Conservation (phyloP, 1,284 basidiomycete species). For the Baeospora myosura region DNA sequence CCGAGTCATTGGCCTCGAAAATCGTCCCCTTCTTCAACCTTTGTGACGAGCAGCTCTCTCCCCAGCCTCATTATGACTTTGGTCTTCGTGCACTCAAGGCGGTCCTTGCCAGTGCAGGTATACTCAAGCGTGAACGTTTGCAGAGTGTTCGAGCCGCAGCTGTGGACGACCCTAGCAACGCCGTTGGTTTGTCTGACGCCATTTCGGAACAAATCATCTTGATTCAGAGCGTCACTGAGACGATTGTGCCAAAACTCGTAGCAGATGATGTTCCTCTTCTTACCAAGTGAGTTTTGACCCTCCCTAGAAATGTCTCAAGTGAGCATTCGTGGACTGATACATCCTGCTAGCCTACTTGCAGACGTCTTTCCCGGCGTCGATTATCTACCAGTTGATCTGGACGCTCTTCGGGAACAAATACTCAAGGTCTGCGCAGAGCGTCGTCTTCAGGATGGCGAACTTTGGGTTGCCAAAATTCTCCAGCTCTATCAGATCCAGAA, state of each 20-base stretch:
- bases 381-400: slow-evolving; percentile 85
- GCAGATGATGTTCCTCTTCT: slow-evolving; percentile 95
- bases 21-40: slow-evolving; percentile 99
- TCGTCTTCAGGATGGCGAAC: slow-evolving; percentile 78
- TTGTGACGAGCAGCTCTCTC: slow-evolving; percentile 93
- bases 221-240: slow-evolving; percentile 99
- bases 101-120: slow-evolving; percentile 94
- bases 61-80: slow-evolving; percentile 99
- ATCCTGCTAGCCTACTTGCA: slow-evolving; percentile 65
- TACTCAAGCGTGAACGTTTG: slow-evolving; percentile 89
- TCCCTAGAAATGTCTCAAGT: slow-evolving; percentile 6
- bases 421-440: slow-evolving; percentile 82
- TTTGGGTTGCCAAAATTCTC: slow-evolving; percentile 93
- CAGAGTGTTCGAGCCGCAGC: slow-evolving; percentile 35
- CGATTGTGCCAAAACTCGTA: slow-evolving; percentile 96
- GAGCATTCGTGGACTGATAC: not conserved
- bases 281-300: slow-evolving; percentile 55
- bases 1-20: slow-evolving; percentile 92
- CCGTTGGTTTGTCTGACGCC: slow-evolving; percentile 55
- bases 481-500: slow-evolving; percentile 99
- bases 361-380: slow-evolving; percentile 98
- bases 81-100: slow-evolving; percentile 96
- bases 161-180: slow-evolving; percentile 38
- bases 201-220: slow-evolving; percentile 92
- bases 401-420: slow-evolving; percentile 80